A percentile compares a stretch with the other conserved stretches of the same genome.
Conservation (phyloP, 306 rosid species). For the Styphnolobium japonicum region DNA sequence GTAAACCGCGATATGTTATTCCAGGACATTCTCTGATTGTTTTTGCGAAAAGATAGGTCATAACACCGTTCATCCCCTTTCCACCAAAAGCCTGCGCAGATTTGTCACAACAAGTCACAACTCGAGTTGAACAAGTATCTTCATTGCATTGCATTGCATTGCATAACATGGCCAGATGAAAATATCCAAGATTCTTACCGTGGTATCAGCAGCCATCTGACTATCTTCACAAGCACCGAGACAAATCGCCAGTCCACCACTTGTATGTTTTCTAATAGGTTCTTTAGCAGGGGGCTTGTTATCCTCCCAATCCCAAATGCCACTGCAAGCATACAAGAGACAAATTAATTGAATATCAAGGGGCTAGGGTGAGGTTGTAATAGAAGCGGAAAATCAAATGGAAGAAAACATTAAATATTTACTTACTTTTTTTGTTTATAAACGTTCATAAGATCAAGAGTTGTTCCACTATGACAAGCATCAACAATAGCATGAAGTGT, state of each 20-base stretch:
- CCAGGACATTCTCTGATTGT: neutral
- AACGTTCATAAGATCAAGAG: constrained; percentile 55
- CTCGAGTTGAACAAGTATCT: neutral
- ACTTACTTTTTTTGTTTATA: constrained; percentile 42
- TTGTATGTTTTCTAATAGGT: constrained; percentile 37
- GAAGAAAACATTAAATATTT: neutral
- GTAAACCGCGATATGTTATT: constrained; percentile 42
- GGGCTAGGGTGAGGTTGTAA: constrained; percentile 26
- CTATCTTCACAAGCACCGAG: constrained; percentile 67
- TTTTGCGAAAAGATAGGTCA: constrained; percentile 51
- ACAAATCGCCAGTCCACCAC: constrained; percentile 67
- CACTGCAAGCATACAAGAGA: constrained; percentile 29
- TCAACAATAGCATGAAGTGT: constrained; percentile 73
- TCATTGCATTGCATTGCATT: neutral
- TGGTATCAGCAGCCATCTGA: constrained; percentile 63
- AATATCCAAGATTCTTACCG: constrained; percentile 28
- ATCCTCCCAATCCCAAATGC: constrained; percentile 39
- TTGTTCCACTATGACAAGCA: constrained; percentile 78
- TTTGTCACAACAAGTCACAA: neutral
- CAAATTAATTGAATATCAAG: neutral
- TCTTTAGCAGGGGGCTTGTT: constrained; percentile 44
- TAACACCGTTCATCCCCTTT: constrained; percentile 48
- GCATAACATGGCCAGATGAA: neutral
- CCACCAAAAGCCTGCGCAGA: constrained; percentile 43
- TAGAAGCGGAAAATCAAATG: constrained; percentile 12